A percentile compares a stretch with the other conserved stretches of the same genome.
Evolutionary conservation across 106 monocot species (phyloP).

Genomic region (Ottelia alismoides): DNA sequence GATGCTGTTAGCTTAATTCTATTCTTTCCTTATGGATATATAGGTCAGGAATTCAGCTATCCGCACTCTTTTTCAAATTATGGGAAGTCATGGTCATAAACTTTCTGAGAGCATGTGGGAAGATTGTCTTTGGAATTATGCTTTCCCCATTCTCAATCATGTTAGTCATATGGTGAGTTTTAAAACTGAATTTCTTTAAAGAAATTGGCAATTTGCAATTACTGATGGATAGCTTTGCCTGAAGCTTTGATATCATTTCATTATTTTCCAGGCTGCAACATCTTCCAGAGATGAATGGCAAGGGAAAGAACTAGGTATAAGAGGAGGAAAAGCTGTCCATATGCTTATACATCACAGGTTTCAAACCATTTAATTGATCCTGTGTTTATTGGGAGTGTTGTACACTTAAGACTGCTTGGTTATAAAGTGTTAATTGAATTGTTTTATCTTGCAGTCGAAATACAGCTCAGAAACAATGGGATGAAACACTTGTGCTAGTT

Average conservation of each 20-base stretch:
- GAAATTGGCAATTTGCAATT: no score
- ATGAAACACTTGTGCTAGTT: conserved; percentile 95
- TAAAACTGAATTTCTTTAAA: no score
- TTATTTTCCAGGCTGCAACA: conserved; percentile 67
- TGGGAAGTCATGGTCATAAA: conserved; percentile 87
- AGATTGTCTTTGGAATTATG: conserved; percentile 88
- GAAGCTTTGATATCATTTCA: no score
- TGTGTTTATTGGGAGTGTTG: no score
- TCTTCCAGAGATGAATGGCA: conserved; percentile 99
- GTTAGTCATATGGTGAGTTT: conserved; percentile 89
- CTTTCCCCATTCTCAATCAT: conserved; percentile 83
- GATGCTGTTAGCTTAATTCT: no score
- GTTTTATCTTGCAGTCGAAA: conserved; percentile 61
- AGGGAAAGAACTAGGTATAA: conserved; percentile 88
- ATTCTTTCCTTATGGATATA: background rate
- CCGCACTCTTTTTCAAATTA: conserved; percentile 86
- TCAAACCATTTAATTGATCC: background rate
- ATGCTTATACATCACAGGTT: conserved; percentile 99
- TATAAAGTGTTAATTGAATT: no score
- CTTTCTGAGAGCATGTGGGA: conserved; percentile 90
- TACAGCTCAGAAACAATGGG: conserved; percentile 99
- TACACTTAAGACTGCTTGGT: no score
- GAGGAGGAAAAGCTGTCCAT: conserved; percentile 95
- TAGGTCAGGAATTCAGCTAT: conserved; percentile 92
- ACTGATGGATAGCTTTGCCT: no score